phyloP scores from a whole-genome alignment of 148 eudicot species.

The Persicaria maculosa region DNA sequence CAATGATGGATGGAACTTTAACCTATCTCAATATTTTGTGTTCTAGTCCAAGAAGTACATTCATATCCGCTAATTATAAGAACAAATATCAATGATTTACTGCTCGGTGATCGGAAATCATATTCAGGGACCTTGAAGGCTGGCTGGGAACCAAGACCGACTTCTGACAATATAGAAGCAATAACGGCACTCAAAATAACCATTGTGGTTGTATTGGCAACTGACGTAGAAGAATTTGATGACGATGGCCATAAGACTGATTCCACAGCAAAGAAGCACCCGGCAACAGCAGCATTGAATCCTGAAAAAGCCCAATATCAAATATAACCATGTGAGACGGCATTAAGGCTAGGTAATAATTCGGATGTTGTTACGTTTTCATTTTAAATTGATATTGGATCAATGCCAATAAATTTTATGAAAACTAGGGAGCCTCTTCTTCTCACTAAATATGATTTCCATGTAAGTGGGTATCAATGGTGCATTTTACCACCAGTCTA shows the following conservation, averaged over 20 bases:
- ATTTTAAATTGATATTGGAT: not conserved
- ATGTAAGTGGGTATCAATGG: not conserved
- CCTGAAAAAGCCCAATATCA: constrained; percentile 34
- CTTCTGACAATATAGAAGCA: constrained; percentile 82
- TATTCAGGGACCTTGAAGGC: constrained; percentile 80
- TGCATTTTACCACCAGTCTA: not conserved
- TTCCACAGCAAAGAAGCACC: constrained; percentile 93
- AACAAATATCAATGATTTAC: constrained; percentile 23
- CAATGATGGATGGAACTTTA: not conserved
- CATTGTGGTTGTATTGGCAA: constrained; percentile 88
- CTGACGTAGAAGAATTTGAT: constrained; percentile 54
- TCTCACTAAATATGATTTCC: not conserved
- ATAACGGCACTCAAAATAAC: constrained; percentile 92
- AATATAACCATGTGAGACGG: not conserved
- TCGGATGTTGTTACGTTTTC: not conserved
- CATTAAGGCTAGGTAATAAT: not conserved
- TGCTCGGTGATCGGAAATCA: constrained; percentile 89
- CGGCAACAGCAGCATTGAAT: constrained; percentile 95
- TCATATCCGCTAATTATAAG: not conserved
- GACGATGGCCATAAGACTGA: constrained; percentile 93
- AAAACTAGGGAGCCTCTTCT: not conserved
- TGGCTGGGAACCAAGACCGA: constrained; percentile 92
- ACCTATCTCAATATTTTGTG: not conserved
- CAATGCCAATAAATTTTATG: not conserved
- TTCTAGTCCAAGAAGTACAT: not conserved